These are phyloP conservation scores for Talaromyces sp. DNA, from an alignment of 2,329 filamentous ascomycete species.

Conservation along the genomic window DNA sequence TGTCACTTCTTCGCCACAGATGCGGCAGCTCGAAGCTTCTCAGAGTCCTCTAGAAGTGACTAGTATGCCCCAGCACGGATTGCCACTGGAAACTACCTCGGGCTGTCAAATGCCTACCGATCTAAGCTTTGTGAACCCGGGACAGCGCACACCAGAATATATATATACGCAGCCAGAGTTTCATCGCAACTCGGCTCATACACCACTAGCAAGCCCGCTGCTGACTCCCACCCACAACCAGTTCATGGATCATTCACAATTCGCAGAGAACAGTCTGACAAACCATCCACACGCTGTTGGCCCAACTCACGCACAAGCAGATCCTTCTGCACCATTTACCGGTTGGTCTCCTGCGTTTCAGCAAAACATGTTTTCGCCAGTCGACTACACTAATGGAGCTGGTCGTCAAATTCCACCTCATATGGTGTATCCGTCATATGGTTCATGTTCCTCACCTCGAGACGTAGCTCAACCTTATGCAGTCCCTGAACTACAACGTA, in stretches of 20 bases:
- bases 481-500: slow-evolving; percentile 15
- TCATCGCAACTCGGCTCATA: slow-evolving; percentile 24
- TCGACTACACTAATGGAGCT: slow-evolving; percentile 27
- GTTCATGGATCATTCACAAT: slow-evolving; percentile 29
- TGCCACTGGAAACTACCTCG: slow-evolving; percentile 23
- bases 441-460: slow-evolving; percentile 26
- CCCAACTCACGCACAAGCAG: slow-evolving; percentile 21
- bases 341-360: slow-evolving; percentile 33
- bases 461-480: slow-evolving; percentile 2
- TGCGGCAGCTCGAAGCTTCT: slow-evolving; percentile 23
- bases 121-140: slow-evolving; percentile 27
- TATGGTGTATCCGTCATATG: slow-evolving; percentile 27
- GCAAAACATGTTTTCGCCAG: slow-evolving; percentile 31
- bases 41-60: slow-evolving; percentile 24
- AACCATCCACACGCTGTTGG: slow-evolving; percentile 22
- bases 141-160: too few species aligned
- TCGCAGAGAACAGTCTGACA: slow-evolving; percentile 24
- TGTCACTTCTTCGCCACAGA: neutral
- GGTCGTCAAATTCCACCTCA: slow-evolving; percentile 26
- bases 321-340: slow-evolving; percentile 26
- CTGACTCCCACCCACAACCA: slow-evolving; percentile 30
- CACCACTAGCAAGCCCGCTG: slow-evolving; percentile 26
- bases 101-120: slow-evolving; percentile 30
- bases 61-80: slow-evolving; percentile 21
- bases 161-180: slow-evolving; percentile 19